phyloP scores from a whole-genome alignment of 306 rosid species.

The Prunus padus region DNA sequence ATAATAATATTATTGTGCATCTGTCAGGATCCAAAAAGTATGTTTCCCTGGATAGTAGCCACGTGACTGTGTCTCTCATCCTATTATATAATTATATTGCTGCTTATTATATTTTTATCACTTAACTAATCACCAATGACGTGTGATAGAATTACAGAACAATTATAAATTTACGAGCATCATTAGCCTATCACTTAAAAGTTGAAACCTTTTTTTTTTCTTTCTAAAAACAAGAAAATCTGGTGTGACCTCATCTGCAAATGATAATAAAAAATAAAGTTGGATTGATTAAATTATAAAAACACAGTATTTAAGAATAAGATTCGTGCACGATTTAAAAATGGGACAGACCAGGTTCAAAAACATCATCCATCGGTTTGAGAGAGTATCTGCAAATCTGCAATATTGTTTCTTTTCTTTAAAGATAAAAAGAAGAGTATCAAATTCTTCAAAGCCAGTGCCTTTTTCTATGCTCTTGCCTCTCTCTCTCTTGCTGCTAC shows the following conservation, averaged over 20 bases:
- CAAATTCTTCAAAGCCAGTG: not conserved
- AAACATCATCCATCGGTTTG: slow-evolving; percentile 2
- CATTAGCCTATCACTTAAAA: not conserved
- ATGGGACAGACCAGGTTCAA: not conserved
- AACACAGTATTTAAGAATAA: slow-evolving; percentile 9
- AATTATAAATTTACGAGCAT: not conserved
- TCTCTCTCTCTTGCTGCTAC: too few relatives aligned
- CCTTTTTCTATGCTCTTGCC: not conserved
- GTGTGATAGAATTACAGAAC: slow-evolving; percentile 8
- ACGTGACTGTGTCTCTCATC: not conserved
- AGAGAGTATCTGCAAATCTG: not conserved
- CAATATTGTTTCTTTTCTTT: not conserved
- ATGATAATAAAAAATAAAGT: not conserved
- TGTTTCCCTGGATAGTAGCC: slow-evolving; percentile 4
- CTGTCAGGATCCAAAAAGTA: slow-evolving; percentile 14
- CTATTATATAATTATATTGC: not conserved
- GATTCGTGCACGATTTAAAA: not conserved
- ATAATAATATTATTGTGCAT: not conserved
- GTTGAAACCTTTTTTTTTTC: not conserved
- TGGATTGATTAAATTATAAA: not conserved
- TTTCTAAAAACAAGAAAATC: not conserved
- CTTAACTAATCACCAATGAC: not conserved
- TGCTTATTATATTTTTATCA: too few relatives aligned
- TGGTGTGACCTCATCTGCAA: not conserved
- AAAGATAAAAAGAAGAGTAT: not conserved